phyloP scores from a whole-genome alignment of 2,329 filamentous ascomycete genomes.

The Stachybotrys echinatus region DNA sequence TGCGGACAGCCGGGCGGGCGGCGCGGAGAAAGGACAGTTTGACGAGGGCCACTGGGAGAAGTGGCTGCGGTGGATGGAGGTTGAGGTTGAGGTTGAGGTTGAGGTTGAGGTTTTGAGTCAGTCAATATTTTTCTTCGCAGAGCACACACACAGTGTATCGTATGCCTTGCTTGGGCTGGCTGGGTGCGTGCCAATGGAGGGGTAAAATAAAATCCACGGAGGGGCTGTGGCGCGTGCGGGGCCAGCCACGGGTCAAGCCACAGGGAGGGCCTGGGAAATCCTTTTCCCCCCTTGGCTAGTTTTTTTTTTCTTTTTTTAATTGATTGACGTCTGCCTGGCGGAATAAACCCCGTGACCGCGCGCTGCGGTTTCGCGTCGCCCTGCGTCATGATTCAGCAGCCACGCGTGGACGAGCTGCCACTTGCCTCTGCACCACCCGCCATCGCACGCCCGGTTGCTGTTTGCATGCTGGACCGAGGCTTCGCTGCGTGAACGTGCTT shows the following conservation, averaged over 20 bases:
- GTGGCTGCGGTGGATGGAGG: background rate
- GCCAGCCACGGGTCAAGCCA: background rate
- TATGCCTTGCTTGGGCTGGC: background rate
- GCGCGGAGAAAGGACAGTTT: slow-evolving; percentile 41
- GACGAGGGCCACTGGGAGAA: slow-evolving; percentile 3
- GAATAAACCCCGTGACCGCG: slow-evolving; percentile 25
- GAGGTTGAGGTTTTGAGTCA: background rate
- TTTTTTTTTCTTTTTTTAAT: slow-evolving; percentile 2
- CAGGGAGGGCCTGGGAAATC: no score
- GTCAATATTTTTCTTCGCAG: slow-evolving; percentile 9
- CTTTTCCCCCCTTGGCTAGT: no score
- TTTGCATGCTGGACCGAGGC: background rate
- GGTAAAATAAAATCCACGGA: background rate
- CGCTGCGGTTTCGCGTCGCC: slow-evolving; percentile 28
- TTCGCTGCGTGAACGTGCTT: background rate
- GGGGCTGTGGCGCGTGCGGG: background rate
- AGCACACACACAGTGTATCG: no score
- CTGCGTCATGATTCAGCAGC: slow-evolving; percentile 16
- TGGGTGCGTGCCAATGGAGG: no score
- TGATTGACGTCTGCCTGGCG: slow-evolving; percentile 4
- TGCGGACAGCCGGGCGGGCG: slow-evolving; percentile 24
- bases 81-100: background rate
- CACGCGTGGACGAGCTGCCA: background rate
- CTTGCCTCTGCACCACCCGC: background rate
- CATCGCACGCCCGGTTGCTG: background rate